Evolutionary conservation across 208 protist genomes (phyloP), one percentile per base, ranked within the genome.

Genomic region (Phytomonas sp.): DNA sequence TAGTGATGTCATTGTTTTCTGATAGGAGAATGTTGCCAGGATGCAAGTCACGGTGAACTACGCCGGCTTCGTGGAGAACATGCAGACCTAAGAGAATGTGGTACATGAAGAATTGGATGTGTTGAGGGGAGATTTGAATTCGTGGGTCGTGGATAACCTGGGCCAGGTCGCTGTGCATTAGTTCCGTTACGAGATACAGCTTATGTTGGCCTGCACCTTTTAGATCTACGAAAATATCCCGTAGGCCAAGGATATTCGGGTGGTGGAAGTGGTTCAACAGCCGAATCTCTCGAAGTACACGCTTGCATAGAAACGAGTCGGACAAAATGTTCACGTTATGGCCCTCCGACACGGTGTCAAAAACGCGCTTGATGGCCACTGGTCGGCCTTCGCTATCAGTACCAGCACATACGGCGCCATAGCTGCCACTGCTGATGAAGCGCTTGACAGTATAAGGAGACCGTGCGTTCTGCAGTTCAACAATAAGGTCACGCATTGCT

Each of bases 31-130:
- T 81, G 74, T 95, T 95, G 65, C 90, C 87, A 20, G 92, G 92
- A 73, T 96, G 92, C 31, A 97, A 76, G 74, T 97, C 94, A 31
- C 94, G 88, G 77, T 97, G 94, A n/a, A 97, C 82, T 4, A 97
- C 90, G 40, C 85, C 85, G 8, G 92, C 89, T 65, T 88, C 82
- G 70, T 97, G 92, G 78, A 98, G 87, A 40, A 94, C 97, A 70
- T 98, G 96, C 61, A 98, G 76, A 53, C 91, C 92, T 32, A 97
- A 87, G 29, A 98, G 67, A 68, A 98, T 92, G 81, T 98, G 96
- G 69, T 98, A 98, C 78, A 98, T 97, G 69, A 97, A 98, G 71
- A 96, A 98, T 79, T 97, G 94, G 66, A 97, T 97, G 80, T 98
- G 96, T 71, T 97, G 88, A 28, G 96, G 91, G 6, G 88, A 93